These are phyloP conservation scores for Aspergillus mulundensis DNA, from an alignment of 495 filamentous ascomycete genomes.

Conservation along the genomic window DNA sequence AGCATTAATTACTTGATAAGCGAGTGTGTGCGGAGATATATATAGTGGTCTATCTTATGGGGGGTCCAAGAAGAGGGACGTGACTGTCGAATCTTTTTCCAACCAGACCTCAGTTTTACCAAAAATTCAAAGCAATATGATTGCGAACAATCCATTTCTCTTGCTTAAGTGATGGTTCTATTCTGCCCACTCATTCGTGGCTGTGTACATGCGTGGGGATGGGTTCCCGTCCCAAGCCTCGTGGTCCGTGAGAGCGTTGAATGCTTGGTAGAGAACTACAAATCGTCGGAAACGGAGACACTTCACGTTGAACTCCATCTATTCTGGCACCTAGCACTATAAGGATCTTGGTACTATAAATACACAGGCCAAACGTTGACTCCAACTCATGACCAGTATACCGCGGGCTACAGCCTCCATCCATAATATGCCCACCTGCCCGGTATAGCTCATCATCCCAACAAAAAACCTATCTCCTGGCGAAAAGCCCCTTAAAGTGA, in stretches of 20 bases:
- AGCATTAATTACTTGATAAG: too few relatives aligned
- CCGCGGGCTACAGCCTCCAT: neutral
- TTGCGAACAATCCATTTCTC: too few relatives aligned
- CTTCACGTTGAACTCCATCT: neutral
- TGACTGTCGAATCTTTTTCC: too few relatives aligned
- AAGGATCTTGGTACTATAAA: neutral
- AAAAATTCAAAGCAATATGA: too few relatives aligned
- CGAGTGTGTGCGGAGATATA: too few relatives aligned
- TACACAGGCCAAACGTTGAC: neutral
- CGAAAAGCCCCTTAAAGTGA: neutral
- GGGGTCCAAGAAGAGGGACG: too few relatives aligned
- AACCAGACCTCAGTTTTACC: too few relatives aligned
- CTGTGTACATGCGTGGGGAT: neutral
- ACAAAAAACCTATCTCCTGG: neutral
- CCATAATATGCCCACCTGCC: neutral
- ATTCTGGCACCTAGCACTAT: neutral
- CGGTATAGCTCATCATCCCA: constrained; percentile 3
- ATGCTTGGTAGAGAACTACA: too few relatives aligned
- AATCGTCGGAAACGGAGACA: too few relatives aligned
- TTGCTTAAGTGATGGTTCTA: too few relatives aligned
- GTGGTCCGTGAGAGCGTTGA: neutral
- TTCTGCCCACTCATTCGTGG: too few relatives aligned
- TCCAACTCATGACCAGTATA: neutral
- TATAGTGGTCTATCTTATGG: too few relatives aligned
- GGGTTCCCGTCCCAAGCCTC: neutral